Evolutionary conservation across 768 basidiomycete species (phyloP), one percentile per base, ranked within the genome.

Genomic region (Boletus vinaceobasis): DNA sequence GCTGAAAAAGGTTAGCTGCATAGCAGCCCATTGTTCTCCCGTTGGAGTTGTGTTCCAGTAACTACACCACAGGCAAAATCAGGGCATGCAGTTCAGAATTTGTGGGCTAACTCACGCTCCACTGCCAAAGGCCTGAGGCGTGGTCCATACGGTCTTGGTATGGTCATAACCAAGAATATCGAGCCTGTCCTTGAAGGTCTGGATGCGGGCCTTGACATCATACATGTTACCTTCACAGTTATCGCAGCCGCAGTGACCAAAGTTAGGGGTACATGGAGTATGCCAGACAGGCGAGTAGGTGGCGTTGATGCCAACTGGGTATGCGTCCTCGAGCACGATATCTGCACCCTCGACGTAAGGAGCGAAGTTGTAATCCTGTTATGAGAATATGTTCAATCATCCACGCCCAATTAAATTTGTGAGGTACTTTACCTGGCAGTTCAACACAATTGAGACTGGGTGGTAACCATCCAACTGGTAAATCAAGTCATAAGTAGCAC

Each of bases 241-340:
- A 58, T 86, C 86, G 59, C 75, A 89, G 55, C 90, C 89, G 62
- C 89, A 91, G 62, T 83, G 83, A 4, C 88, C 90, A 58, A 82
- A 89, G 57, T 83, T 79, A 8, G 62, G 62, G 1, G 81, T 88
- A 62, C 87, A 89, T 3, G 73, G 62, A 0, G 87, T 87, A 6
- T 78, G 61, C 82, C 83, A 88, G 6, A 76, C 73, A 15, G 74
- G 70, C 4, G 86, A 87, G 53, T 72, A 84, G 2, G 84, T 86
- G 2, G 82, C 77, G 50, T 88, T 88, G 58, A 83, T 86, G 1
- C 73, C 75, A 19, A 79, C 59, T 15, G 70, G 70, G 43, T 61
- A 71, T 8, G 61, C 62, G 8, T 70, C 56, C 47, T 88, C 83
- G 73, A 89, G 68, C 36, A 89, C 68, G 46, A 92, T 81, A 55